These are phyloP conservation scores for Jasminum sambac DNA, from an alignment of 257 asterid genomes.

Conservation along the genomic window DNA sequence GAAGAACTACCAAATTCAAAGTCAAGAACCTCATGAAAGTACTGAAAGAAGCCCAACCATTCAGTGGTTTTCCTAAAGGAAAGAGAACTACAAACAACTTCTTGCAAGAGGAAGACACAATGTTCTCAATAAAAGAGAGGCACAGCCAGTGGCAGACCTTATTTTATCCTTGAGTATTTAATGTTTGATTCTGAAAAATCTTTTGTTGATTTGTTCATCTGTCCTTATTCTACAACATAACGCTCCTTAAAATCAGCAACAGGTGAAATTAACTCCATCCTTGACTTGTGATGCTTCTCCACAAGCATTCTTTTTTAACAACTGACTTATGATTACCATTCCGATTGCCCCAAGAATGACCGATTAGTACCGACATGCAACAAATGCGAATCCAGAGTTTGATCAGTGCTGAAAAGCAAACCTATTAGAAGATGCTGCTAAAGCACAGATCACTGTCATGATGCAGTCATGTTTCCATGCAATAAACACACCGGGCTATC, in stretches of 20 bases:
- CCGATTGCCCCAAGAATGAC: not conserved
- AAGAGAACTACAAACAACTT: not conserved
- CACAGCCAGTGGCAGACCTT: not conserved
- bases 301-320: not conserved
- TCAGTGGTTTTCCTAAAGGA: not conserved
- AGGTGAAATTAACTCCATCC: not conserved
- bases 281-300: not conserved
- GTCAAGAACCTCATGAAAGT: not conserved
- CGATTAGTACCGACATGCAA: not conserved
- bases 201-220: not conserved
- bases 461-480: not conserved
- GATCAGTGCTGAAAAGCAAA: not conserved
- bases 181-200: not conserved
- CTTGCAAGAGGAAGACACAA: not conserved
- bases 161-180: not conserved
- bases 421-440: not conserved
- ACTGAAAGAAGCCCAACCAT: not conserved
- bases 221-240: not conserved
- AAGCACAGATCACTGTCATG: not conserved
- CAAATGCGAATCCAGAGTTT: not conserved
- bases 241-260: not conserved
- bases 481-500: not conserved
- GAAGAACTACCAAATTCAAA: not conserved
- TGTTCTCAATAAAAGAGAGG: not conserved
- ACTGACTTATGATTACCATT: not conserved